A percentile compares a stretch with the other conserved stretches of the same genome.
phyloP scores from a whole-genome alignment of 306 rosid species.

The Trichosanthes cucumerina region DNA sequence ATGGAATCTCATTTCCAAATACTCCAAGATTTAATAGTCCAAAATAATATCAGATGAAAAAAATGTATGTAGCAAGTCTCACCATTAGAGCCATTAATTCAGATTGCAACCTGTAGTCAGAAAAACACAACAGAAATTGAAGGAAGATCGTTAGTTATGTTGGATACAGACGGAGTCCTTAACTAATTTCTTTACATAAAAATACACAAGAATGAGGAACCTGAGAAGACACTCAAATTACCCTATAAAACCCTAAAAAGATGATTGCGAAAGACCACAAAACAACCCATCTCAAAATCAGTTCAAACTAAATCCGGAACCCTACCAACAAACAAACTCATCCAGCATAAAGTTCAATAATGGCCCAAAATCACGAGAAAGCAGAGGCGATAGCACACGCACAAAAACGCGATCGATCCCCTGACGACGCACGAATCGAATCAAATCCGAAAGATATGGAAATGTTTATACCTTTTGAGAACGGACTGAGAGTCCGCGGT shows the following conservation, averaged over 20 bases:
- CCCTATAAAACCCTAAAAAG: background rate
- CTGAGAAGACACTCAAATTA: background rate
- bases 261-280: background rate
- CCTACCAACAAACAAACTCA: background rate
- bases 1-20: background rate
- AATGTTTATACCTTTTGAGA: constrained; percentile 45
- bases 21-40: background rate
- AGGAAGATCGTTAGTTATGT: background rate
- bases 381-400: background rate
- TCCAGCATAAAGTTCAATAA: background rate
- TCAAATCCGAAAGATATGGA: background rate
- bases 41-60: background rate
- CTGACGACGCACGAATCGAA: background rate
- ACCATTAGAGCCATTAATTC: constrained; percentile 98
- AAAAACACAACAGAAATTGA: background rate
- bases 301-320: background rate
- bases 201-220: background rate
- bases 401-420: background rate
- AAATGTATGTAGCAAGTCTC: constrained; percentile 10
- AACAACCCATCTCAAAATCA: background rate
- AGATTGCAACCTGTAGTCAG: constrained; percentile 67
- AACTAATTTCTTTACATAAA: background rate
- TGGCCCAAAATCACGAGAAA: background rate
- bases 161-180: background rate
- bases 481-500: constrained; percentile 72